Evolutionary conservation across 495 filamentous ascomycete genomes (phyloP).

Genomic region (Penicillium paradoxum): DNA sequence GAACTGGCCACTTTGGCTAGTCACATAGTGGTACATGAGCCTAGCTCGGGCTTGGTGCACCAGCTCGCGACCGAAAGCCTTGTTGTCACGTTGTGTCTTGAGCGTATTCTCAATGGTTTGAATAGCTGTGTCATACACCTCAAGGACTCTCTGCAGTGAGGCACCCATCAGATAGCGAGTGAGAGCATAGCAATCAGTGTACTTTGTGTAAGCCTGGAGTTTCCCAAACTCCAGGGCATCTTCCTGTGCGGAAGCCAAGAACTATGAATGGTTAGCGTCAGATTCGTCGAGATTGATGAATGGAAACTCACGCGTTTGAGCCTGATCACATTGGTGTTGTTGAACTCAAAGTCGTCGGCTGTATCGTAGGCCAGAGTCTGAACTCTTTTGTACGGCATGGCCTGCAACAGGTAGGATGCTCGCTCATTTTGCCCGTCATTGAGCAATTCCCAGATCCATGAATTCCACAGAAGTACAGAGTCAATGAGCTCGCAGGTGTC

Average conservation of each 20-base stretch:
- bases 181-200: slow-evolving; percentile 57
- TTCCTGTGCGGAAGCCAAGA: slow-evolving; percentile 53
- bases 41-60: slow-evolving; percentile 61
- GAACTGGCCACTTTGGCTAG: slow-evolving; percentile 49
- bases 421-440: slow-evolving; percentile 37
- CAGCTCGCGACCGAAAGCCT: slow-evolving; percentile 42
- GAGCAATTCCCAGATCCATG: slow-evolving; percentile 68
- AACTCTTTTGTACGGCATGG: slow-evolving; percentile 31
- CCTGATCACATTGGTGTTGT: slow-evolving; percentile 48
- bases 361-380: slow-evolving; percentile 20
- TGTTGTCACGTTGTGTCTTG: slow-evolving; percentile 27
- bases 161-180: slow-evolving; percentile 55
- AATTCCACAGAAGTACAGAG: slow-evolving; percentile 57
- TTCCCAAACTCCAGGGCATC: slow-evolving; percentile 48
- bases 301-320: slow-evolving; percentile 40
- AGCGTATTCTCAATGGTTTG: slow-evolving; percentile 31
- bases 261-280: slow-evolving; percentile 31
- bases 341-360: slow-evolving; percentile 17
- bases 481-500: slow-evolving; percentile 34
- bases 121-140: slow-evolving; percentile 48
- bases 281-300: background rate
- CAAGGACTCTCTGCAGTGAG: slow-evolving; percentile 33
- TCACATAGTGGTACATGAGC: slow-evolving; percentile 64
- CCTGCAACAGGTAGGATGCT: slow-evolving; percentile 46
- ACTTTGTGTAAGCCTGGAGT: slow-evolving; percentile 42